These are phyloP conservation scores for Aspergillus thermomutatus DNA, from an alignment of 2,329 filamentous ascomycete species.

Conservation along the genomic window DNA sequence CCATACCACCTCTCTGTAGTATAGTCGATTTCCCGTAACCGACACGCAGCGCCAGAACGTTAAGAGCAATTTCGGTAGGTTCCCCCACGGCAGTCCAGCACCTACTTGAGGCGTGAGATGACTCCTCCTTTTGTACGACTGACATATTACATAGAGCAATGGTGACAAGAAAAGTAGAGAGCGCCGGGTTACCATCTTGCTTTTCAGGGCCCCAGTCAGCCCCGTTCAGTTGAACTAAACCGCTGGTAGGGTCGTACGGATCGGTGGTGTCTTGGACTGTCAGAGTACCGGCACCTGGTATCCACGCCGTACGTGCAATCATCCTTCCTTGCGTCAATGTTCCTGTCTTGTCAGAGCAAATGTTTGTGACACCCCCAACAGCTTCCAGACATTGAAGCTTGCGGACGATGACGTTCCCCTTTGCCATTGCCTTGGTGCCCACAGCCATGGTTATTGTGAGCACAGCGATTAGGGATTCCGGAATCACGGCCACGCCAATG, in stretches of 20 bases:
- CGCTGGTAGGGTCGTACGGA: constrained; percentile 55
- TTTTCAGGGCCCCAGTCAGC: constrained; percentile 28
- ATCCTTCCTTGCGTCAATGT: constrained; percentile 56
- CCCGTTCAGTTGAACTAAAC: constrained; percentile 40
- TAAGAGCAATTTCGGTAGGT: constrained; percentile 65
- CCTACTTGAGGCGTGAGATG: constrained; percentile 9
- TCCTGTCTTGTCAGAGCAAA: constrained; percentile 58
- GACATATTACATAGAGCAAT: constrained; percentile 57
- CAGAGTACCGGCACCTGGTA: constrained; percentile 52
- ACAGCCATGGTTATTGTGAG: constrained; percentile 61
- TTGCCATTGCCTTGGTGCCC: constrained; percentile 53
- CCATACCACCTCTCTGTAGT: constrained; percentile 26
- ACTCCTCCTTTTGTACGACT: constrained; percentile 42
- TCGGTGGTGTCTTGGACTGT: constrained; percentile 52
- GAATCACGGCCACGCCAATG: constrained; percentile 60
- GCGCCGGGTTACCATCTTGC: constrained; percentile 27
- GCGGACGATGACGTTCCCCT: constrained; percentile 52
- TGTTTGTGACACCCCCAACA: constrained; percentile 56
- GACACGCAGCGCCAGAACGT: constrained; percentile 64
- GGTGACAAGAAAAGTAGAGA: constrained; percentile 52
- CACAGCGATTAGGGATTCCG: constrained; percentile 61
- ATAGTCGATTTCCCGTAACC: constrained; percentile 46
- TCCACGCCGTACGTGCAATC: constrained; percentile 58
- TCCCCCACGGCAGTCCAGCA: constrained; percentile 59
- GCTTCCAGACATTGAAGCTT: constrained; percentile 55